Base-by-base conservation (phyloP, 805 yeast species). In the Cyberlindnera misumaiensis region DNA sequence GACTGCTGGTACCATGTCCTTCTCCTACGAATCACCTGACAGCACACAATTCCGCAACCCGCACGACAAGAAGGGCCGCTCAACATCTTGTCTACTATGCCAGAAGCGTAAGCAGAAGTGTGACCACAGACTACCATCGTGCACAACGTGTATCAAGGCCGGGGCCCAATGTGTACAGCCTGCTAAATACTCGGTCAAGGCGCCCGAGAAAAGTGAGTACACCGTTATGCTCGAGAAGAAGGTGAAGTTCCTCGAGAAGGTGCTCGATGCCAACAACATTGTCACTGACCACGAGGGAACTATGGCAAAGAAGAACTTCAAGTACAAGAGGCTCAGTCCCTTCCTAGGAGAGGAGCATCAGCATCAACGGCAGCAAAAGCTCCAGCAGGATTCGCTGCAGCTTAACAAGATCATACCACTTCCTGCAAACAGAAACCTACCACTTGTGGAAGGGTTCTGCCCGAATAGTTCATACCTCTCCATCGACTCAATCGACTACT, bases 131-230 rank as follows among this genome's bases (percentile, higher is more conserved):
- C 56, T 71, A 11, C 85, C 85, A 6, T 65, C 75, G 35, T 79
- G 86, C 49, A 74, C 83, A 4, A 76, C 78, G 30, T 80, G 86
- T 59, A 59, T 78, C 38, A 77, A 77, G 49, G 80, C 84, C 1
- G 77, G 75, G 25, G 76, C 70, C 6, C 61, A 68, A 42, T 79
- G 86, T 54, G 64, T 77, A 6, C 81, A 79, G 53, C 87, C 87
- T 0, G 77, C 73, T 5, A 68, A 76, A 36, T 78, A 78, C 45
- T 68, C 72, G 1, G 63, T 59, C 4, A 65, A 60, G 45, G 57
- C 63, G 11, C 69, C 68, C 11, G 58, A 56, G 5, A 76, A 75
- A 49, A 77, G 75, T 47, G 80, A 75, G 27, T 78, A 79, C 49
- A 77, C 83, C 0, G 40, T 64, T 12, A 65, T 75, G 52, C 51